Evolutionary conservation across 371 early-diverging fungal genomes (phyloP).

Genomic region (Mycotypha africana): DNA sequence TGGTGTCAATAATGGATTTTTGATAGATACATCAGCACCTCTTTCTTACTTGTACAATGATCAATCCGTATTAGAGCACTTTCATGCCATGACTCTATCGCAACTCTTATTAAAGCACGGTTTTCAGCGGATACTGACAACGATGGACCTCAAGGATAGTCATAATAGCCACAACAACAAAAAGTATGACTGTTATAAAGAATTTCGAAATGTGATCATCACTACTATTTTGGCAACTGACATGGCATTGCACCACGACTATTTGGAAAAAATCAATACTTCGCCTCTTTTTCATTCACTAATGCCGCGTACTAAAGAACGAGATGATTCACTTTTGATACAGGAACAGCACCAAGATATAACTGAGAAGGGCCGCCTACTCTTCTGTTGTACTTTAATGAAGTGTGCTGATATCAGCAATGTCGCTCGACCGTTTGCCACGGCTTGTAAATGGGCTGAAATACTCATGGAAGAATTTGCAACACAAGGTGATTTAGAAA

Average conservation of each 20-base stretch:
- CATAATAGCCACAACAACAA: no score
- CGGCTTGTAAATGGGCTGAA: conserved; percentile 49
- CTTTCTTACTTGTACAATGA: conserved; percentile 89
- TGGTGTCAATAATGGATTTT: conserved; percentile 76
- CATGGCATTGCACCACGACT: conserved; percentile 72
- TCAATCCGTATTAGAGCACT: conserved; percentile 88
- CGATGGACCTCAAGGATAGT: no score
- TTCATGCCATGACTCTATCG: conserved; percentile 84
- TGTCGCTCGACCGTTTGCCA: conserved; percentile 50
- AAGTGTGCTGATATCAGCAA: conserved; percentile 86
- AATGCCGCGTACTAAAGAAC: background rate
- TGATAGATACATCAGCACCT: conserved; percentile 72
- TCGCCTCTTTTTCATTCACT: conserved; percentile 24
- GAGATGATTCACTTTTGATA: conserved; percentile 32
- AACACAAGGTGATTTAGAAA: conserved; percentile 63
- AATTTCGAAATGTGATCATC: conserved; percentile 63
- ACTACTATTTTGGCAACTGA: conserved; percentile 76
- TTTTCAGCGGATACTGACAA: no score
- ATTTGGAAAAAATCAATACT: conserved; percentile 63
- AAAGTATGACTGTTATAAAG: no score
- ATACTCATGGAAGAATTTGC: conserved; percentile 54
- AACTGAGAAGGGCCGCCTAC: conserved; percentile 35
- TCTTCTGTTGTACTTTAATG: conserved; percentile 64
- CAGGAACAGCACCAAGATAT: background rate
- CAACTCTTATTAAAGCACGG: conserved; percentile 70